A percentile compares a stretch with the other conserved stretches of the same genome.
Evolutionary conservation across 139 green algal genomes (phyloP).

Genomic region (Micractinium conductrix): DNA sequence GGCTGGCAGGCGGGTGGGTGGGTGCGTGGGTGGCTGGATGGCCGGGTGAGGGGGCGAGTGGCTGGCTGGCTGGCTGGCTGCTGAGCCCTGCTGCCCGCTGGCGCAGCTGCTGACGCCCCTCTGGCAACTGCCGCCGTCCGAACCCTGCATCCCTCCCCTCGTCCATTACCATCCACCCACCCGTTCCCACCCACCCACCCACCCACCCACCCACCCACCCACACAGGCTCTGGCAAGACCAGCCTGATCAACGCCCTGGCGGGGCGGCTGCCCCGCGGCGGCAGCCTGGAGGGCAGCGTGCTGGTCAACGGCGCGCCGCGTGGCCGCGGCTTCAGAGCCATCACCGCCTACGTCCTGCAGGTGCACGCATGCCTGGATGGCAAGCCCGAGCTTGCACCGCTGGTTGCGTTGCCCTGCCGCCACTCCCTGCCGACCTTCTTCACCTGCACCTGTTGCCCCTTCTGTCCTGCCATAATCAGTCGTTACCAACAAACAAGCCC

Average conservation of each 20-base stretch:
- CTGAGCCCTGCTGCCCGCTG: too few relatives aligned
- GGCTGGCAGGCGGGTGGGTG: not conserved
- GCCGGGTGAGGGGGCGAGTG: too few relatives aligned
- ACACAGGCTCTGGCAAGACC: constrained; percentile 49
- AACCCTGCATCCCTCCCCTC: constrained; percentile 36
- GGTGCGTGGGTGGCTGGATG: not conserved
- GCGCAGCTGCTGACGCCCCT: too few relatives aligned
- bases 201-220: not conserved
- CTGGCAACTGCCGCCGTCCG: too few relatives aligned
- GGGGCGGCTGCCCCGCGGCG: constrained; percentile 41
- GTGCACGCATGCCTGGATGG: not conserved
- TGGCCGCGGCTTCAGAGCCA: constrained; percentile 19
- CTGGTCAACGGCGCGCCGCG: constrained; percentile 40
- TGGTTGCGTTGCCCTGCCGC: too few relatives aligned
- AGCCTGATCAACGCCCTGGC: constrained; percentile 47
- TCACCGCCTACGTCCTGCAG: constrained; percentile 33
- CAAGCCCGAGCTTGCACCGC: too few relatives aligned
- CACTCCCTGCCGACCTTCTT: too few relatives aligned
- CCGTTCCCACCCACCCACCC: not conserved
- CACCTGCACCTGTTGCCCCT: too few relatives aligned
- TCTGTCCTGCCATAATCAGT: too few relatives aligned
- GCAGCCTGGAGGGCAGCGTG: constrained; percentile 33
- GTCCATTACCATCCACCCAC: not conserved
- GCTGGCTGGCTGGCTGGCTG: not conserved
- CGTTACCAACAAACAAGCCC: too few relatives aligned